These are phyloP conservation scores for Lactarius tabidus DNA, from an alignment of 768 basidiomycete genomes.

Conservation along the genomic window DNA sequence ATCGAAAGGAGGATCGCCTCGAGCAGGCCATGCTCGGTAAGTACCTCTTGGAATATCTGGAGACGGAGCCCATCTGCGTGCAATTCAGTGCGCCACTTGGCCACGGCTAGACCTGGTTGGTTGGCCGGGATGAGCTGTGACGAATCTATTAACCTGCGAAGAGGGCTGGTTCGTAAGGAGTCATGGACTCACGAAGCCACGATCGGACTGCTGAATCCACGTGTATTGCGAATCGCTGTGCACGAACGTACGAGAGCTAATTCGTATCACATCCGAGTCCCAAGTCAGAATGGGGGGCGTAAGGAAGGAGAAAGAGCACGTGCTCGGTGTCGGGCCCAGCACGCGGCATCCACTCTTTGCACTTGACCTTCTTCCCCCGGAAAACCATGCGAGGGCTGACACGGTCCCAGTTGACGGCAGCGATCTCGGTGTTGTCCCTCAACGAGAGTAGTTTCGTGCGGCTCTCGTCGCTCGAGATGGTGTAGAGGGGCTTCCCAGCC, in stretches of 20 bases:
- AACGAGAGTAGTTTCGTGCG: constrained; percentile 6
- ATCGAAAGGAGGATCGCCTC: constrained; percentile 17
- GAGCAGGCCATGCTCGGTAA: constrained; percentile 11
- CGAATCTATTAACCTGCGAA: not conserved
- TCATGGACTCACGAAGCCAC: constrained; percentile 10
- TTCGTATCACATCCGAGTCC: too few relatives aligned
- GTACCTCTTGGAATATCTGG: constrained; percentile 16
- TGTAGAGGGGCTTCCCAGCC: constrained; percentile 4
- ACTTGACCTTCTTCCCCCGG: constrained; percentile 12
- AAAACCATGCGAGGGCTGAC: constrained; percentile 15
- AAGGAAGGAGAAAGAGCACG: not conserved
- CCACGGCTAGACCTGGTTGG: constrained; percentile 18
- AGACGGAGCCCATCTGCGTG: constrained; percentile 4
- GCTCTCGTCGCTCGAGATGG: constrained; percentile 11
- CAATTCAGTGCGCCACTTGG: constrained; percentile 13
- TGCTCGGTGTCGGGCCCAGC: constrained; percentile 19
- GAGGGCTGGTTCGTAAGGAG: not conserved
- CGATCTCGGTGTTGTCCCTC: constrained; percentile 1
- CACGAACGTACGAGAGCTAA: constrained; percentile 13
- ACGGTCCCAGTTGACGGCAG: constrained; percentile 17
- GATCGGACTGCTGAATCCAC: constrained; percentile 2
- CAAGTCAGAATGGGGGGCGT: not conserved
- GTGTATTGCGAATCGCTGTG: constrained; percentile 12
- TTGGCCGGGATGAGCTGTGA: constrained; percentile 13
- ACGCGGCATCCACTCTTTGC: constrained; percentile 19